Base-by-base conservation (phyloP, 2,329 filamentous ascomycete genomes). In the Harringtonia lauricola region DNA sequence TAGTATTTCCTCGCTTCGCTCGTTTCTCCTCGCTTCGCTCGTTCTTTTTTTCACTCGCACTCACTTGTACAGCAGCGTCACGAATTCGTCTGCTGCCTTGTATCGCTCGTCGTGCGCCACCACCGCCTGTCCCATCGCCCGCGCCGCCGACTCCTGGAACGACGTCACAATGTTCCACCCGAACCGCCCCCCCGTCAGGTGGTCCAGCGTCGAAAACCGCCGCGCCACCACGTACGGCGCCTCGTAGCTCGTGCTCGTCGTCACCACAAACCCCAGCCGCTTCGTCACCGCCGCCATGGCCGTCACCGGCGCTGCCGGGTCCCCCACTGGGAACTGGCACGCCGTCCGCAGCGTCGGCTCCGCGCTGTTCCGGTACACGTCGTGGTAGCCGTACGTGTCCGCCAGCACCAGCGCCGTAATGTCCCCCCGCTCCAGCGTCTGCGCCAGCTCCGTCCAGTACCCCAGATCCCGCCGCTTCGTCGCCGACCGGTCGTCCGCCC, bases 381-480 rank as follows among this genome's bases (percentile, higher is more conserved):
- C 31, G 40, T 43, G 28, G 14, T 17, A 18, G 28, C 26, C 43
- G 14, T 43, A 48, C 18, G 22, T 36, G 37, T 48, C 46, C 21
- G 46, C 46, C n/a, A 48, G 30, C 29, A 48, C 43, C 21, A 48
- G 39, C 8, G 36, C 22, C 22, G 22, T 26, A 22, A 38, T 79
- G 41, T 78, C 76, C 26, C 35, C 76, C 1, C 66, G 62, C 50
- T 81, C 78, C 1, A 80, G 66, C 1, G 76, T 59, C 47, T 78
- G 66, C 0, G 76, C 78, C 0, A 82, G 59, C 40, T 74, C 65
- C 1, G 72, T 66, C 77, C 78, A 82, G 47, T 80, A 72, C 8
- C 72, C 61, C 29, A 79, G 61, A 21, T 73, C 66, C 46, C 76
- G 35, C 8, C 9, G n/a, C 19, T 36, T 36, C 6, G 18, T 14